Evolutionary conservation across 495 filamentous ascomycete species (phyloP).

Genomic region (Cercophora newfieldiana): DNA sequence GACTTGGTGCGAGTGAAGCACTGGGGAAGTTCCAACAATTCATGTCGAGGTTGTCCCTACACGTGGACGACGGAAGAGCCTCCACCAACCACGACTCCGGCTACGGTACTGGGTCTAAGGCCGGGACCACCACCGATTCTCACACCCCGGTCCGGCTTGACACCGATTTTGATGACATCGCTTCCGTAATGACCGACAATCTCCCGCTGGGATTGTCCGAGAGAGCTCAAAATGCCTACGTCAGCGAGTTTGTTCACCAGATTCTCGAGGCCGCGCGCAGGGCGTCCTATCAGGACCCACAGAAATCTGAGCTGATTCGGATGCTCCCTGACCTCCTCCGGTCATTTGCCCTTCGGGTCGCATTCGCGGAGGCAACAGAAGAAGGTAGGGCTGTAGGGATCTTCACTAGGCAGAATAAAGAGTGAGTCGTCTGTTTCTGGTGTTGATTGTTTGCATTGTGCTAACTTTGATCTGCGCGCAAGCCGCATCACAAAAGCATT

Average conservation of each 20-base stretch:
- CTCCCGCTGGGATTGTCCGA: not conserved
- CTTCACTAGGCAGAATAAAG: slow-evolving; percentile 10
- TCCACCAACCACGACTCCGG: not conserved
- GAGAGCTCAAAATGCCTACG: not conserved
- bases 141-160: not conserved
- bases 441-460: not conserved
- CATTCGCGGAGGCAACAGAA: not conserved
- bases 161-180: not conserved
- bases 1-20: too few species aligned
- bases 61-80: not conserved
- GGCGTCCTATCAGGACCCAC: not conserved
- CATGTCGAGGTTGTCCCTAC: too few species aligned
- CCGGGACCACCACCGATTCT: not conserved
- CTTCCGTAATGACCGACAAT: slow-evolving; percentile 6
- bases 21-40: too few species aligned
- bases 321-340: slow-evolving; percentile 11
- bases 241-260: not conserved
- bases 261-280: not conserved
- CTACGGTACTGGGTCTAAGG: slow-evolving; percentile 10
- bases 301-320: not conserved
- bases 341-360: slow-evolving; percentile 2
- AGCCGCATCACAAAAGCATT: not conserved
- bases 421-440: not conserved
- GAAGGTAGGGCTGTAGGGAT: not conserved
- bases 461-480: not conserved